A percentile compares a stretch with the other conserved stretches of the same genome.
phyloP scores from a whole-genome alignment of 2,329 filamentous ascomycete genomes.

The Aureobasidium sp. region DNA sequence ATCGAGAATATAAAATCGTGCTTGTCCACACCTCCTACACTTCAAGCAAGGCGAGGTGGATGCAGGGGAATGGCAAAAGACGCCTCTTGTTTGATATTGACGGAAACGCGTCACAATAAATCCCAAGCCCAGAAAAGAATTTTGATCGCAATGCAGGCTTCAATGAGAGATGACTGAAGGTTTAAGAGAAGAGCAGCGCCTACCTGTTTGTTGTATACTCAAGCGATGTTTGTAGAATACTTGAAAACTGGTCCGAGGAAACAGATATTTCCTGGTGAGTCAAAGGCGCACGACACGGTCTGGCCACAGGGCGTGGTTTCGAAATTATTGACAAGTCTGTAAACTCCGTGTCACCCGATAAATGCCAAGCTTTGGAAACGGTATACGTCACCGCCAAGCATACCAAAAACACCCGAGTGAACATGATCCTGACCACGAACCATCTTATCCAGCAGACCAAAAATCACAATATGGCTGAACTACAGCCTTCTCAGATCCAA shows the following conservation, averaged over 20 bases:
- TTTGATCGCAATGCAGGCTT: not conserved
- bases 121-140: slow-evolving; percentile 7
- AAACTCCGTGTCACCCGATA: not conserved
- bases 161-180: not conserved
- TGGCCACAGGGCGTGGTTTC: slow-evolving; percentile 5
- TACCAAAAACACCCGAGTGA: slow-evolving; percentile 11
- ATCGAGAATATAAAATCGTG: not conserved
- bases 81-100: slow-evolving; percentile 9
- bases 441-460: not conserved
- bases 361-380: not conserved
- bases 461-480: slow-evolving; percentile 61
- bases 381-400: not conserved
- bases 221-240: not conserved
- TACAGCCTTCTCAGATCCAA: slow-evolving; percentile 63
- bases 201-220: not conserved
- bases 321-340: slow-evolving; percentile 13
- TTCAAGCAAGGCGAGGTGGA: not conserved
- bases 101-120: slow-evolving; percentile 18
- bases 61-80: not conserved
- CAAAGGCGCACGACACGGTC: slow-evolving; percentile 3
- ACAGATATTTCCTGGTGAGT: not conserved
- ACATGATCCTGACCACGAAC: not conserved
- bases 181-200: not conserved
- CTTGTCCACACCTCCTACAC: no score
- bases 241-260: not conserved